phyloP scores from a whole-genome alignment of 176 grass and related monocot species.

The Triticum timopheevii region DNA sequence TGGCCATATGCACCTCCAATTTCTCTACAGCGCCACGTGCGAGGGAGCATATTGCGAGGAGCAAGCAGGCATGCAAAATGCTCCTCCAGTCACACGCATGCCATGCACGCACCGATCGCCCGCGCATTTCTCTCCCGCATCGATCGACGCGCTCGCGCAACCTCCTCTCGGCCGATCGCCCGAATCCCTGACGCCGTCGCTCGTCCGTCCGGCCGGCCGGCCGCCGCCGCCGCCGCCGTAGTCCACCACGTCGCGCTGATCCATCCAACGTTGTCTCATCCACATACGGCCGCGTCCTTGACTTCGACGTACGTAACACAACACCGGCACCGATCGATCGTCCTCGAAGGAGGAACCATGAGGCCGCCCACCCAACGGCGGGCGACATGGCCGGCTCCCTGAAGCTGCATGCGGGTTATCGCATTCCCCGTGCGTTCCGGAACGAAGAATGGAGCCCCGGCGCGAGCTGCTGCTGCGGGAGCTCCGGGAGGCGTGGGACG shows the following conservation, averaged over 20 bases:
- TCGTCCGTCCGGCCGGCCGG: background rate
- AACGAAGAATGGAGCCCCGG: conserved; percentile 20
- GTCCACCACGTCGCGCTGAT: background rate
- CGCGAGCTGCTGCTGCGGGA: conserved; percentile 43
- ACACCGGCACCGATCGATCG: background rate
- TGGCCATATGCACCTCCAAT: no score
- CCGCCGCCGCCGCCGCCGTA: background rate
- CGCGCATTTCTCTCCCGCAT: background rate
- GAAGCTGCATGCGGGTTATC: conserved; percentile 33
- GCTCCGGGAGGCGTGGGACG: conserved; percentile 70
- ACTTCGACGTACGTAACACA: background rate
- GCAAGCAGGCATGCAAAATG: background rate
- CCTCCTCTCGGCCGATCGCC: background rate
- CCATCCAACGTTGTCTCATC: background rate
- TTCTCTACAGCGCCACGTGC: background rate
- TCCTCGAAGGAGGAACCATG: background rate
- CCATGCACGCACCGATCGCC: background rate
- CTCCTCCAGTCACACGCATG: background rate
- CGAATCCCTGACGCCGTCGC: background rate
- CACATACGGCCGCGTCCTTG: background rate
- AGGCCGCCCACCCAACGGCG: background rate
- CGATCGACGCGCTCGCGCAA: background rate
- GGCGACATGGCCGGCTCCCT: conserved; percentile 18
- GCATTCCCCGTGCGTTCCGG: conserved; percentile 32
- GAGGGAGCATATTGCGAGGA: background rate